Conservation (phyloP, 495 filamentous ascomycete species). For the Neurospora sp. region DNA sequence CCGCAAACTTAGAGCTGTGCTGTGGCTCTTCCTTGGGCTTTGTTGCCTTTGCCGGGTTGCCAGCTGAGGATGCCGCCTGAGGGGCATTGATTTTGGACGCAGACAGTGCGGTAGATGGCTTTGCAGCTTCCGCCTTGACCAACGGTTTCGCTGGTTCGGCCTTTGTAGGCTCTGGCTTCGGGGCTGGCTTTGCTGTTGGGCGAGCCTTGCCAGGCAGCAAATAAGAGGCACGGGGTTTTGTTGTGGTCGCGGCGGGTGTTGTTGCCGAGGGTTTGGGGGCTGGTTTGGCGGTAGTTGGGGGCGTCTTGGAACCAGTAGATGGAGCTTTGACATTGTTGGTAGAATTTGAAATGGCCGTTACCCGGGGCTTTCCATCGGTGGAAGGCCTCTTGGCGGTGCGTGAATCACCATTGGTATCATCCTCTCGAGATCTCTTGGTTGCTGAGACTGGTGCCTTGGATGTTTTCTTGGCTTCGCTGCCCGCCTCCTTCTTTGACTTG, state of each 20-base stretch:
- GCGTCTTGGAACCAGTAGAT: conserved; percentile 7
- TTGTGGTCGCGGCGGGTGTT: conserved; percentile 9
- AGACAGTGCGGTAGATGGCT: conserved; percentile 7
- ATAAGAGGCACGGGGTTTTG: conserved; percentile 14
- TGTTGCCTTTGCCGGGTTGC: conserved; percentile 4
- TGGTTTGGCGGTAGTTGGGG: conserved; percentile 13
- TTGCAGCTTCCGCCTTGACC: not conserved
- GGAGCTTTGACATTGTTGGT: conserved; percentile 1
- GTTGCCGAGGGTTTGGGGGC: conserved; percentile 18
- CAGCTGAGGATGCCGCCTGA: not conserved
- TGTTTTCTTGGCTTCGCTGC: conserved; percentile 1
- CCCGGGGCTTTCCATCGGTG: conserved; percentile 11
- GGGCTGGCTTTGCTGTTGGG: conserved; percentile 18
- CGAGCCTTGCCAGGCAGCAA: conserved; percentile 28
- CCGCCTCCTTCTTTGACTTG: conserved; percentile 10
- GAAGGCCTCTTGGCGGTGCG: conserved; percentile 32
- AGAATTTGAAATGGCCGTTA: conserved; percentile 7
- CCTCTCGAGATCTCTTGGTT: conserved; percentile 26
- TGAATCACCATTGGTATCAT: conserved; percentile 23
- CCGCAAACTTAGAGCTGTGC: conserved; percentile 29
- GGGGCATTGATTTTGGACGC: conserved; percentile 1
- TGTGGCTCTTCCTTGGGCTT: conserved; percentile 19
- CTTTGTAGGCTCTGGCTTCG: conserved; percentile 18
- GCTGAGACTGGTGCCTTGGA: conserved; percentile 1
- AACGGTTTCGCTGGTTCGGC: conserved; percentile 1